Base-by-base conservation (phyloP, 176 grass and related monocot species). In the Oryza meridionalis region DNA sequence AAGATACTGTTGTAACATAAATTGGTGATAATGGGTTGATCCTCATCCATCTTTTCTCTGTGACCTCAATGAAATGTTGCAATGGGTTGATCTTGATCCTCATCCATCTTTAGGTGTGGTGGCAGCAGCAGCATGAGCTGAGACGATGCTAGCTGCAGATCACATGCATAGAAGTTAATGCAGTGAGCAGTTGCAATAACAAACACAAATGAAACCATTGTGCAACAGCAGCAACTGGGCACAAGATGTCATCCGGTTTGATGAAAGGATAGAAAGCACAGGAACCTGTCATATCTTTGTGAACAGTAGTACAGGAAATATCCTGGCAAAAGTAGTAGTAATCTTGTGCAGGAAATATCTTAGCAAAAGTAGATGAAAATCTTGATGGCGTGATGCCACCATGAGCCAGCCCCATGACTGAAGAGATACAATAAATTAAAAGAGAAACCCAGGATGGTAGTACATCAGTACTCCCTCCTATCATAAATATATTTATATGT, bases 151-250 rank as follows among this genome's bases (percentile, higher is more conserved):
- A 32, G 44, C 9, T 73, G 66, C 29, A 27, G 61, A 29, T 80
- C 82, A 58, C 88, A 49, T 86, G 78, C 16, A 38, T 10, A 14
- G 65, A 70, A 76, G 65, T 85, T 63, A 78, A 68, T 67, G 53
- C 65, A 55, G 25, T 65, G 58, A 63, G 47, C 67, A 84, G 1
- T 33, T 4, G 58, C 70, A 81, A 67, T 64, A 76, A 70, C 73
- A 21, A 59, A 25, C 63, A 16, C 75, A 77, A 21, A 32, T 55
- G n/a, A 21, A 40, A 24, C 49, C 38, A 65, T 27, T 37, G 72
- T 4, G 69, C 19, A 37, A 37, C 22, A 65, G 53, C 67, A 43
- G 80, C 74, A 51, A 81, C 29, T 51, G 13, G 59, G 29, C 69
- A 15, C 51, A 77, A 49, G 65, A 33, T 43, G 22, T 43, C 35